Percentiles rank a stretch among this genome's conserved stretches.
These are phyloP conservation scores for Haberlea rhodopensis DNA, from an alignment of 257 asterid species.

Conservation along the genomic window DNA sequence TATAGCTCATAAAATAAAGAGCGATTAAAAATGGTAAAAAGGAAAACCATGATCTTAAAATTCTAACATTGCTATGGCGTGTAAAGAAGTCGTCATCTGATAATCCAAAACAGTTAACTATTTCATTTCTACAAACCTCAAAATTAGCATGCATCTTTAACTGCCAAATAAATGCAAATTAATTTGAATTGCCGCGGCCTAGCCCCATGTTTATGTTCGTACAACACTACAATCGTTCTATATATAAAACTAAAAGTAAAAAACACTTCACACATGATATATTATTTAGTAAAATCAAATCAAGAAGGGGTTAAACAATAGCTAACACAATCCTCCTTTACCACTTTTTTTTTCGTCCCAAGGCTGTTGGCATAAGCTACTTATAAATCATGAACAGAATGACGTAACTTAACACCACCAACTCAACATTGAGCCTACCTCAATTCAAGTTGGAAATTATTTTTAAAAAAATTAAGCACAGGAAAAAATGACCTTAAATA, in stretches of 20 bases:
- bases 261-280: slow-evolving; percentile 11
- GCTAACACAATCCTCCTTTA: slow-evolving; percentile 11
- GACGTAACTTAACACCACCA: slow-evolving; percentile 25
- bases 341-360: neutral
- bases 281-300: slow-evolving; percentile 1
- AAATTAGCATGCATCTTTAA: neutral
- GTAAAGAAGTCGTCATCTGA: slow-evolving; percentile 9
- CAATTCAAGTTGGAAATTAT: slow-evolving; percentile 23
- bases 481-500: slow-evolving; percentile 2
- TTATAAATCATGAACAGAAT: slow-evolving; percentile 23
- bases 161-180: slow-evolving; percentile 14
- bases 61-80: neutral
- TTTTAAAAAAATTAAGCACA: slow-evolving; percentile 26
- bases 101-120: neutral
- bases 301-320: slow-evolving; percentile 3
- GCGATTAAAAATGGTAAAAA: neutral
- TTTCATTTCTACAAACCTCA: neutral
- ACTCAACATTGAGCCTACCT: slow-evolving; percentile 33
- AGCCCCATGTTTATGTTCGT: neutral
- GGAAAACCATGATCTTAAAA: neutral
- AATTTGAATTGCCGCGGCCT: neutral
- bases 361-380: slow-evolving; percentile 21
- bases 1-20: slow-evolving; percentile 16
- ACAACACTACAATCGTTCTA: neutral
- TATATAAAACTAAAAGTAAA: neutral